Percentiles rank a stretch among this genome's conserved stretches.
Evolutionary conservation across 805 yeast genomes (phyloP).

Genomic region (Starmerella gropengiesseri): DNA sequence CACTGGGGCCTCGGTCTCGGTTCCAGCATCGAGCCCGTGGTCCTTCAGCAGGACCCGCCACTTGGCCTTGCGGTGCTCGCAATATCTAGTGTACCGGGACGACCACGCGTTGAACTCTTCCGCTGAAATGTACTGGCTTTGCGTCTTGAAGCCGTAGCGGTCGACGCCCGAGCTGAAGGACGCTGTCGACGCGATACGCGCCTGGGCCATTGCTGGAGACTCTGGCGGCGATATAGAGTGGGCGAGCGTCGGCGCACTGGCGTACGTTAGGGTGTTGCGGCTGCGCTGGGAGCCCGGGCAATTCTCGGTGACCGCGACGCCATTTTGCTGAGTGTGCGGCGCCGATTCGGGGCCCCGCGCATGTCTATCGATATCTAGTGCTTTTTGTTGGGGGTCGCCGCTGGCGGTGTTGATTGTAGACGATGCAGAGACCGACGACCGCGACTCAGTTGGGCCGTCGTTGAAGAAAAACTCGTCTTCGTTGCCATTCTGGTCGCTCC

Average conservation of each 20-base stretch:
- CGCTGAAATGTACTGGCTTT: slow-evolving; percentile 41
- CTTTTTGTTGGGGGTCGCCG: neutral
- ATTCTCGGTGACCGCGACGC: too few species aligned
- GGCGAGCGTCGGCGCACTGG: neutral
- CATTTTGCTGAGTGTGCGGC: too few species aligned
- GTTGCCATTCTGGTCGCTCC: neutral
- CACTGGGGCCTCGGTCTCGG: slow-evolving; percentile 33
- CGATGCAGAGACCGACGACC: slow-evolving; percentile 1
- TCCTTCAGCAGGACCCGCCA: slow-evolving; percentile 62
- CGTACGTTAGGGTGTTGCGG: too few species aligned
- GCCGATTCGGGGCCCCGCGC: too few species aligned
- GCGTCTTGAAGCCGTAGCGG: slow-evolving; percentile 78
- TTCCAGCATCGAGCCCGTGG: slow-evolving; percentile 45
- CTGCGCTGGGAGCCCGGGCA: too few species aligned
- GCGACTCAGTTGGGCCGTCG: slow-evolving; percentile 1
- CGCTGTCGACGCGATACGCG: slow-evolving; percentile 13
- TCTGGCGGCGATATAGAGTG: neutral
- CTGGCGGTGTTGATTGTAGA: neutral
- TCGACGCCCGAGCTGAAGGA: slow-evolving; percentile 34
- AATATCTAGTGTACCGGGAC: slow-evolving; percentile 50
- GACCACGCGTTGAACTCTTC: slow-evolving; percentile 68
- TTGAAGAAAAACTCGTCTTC: slow-evolving; percentile 9
- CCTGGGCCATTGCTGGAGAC: neutral
- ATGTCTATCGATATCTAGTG: too few species aligned
- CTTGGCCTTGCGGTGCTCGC: slow-evolving; percentile 55